phyloP scores from a whole-genome alignment of 768 basidiomycete species.

The Candolleomyces eurysporus region DNA sequence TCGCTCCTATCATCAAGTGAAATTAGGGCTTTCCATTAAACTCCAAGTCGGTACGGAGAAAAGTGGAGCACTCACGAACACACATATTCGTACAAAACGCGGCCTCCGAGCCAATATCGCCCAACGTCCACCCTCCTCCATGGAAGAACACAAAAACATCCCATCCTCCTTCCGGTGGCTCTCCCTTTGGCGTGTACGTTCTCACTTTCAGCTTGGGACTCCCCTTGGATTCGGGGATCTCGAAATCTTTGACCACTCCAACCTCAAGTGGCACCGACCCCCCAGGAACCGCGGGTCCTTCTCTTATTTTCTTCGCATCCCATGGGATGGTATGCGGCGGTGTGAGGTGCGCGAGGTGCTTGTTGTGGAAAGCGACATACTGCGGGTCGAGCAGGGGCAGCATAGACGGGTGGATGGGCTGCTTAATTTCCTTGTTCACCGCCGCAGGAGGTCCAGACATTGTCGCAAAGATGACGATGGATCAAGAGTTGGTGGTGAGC shows the following conservation, averaged over 20 bases:
- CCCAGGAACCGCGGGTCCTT: conserved; percentile 52
- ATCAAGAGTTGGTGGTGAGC: too few species aligned
- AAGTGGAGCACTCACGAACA: conserved; percentile 39
- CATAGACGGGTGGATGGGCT: conserved; percentile 65
- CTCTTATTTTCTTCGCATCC: conserved; percentile 52
- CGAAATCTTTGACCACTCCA: conserved; percentile 51
- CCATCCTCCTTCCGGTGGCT: conserved; percentile 56
- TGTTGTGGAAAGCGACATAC: conserved; percentile 62
- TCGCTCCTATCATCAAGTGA: conserved; percentile 42
- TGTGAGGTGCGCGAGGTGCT: conserved; percentile 40
- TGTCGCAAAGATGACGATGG: too few species aligned
- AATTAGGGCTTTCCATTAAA: background rate
- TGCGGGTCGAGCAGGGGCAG: conserved; percentile 59
- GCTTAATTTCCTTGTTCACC: conserved; percentile 14
- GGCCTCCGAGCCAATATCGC: conserved; percentile 58
- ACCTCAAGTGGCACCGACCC: conserved; percentile 55
- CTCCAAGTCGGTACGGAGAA: too few species aligned
- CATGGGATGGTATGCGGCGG: conserved; percentile 60
- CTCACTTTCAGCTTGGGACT: conserved; percentile 47
- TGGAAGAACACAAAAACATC: conserved; percentile 74
- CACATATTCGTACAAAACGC: conserved; percentile 62
- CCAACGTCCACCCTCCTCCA: conserved; percentile 80
- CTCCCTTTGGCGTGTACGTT: conserved; percentile 60
- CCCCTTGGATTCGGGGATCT: conserved; percentile 26
- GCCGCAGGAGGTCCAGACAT: too few species aligned